These are phyloP conservation scores for Dalechampia spathulata DNA, from an alignment of 441 rosid species.

Conservation along the genomic window DNA sequence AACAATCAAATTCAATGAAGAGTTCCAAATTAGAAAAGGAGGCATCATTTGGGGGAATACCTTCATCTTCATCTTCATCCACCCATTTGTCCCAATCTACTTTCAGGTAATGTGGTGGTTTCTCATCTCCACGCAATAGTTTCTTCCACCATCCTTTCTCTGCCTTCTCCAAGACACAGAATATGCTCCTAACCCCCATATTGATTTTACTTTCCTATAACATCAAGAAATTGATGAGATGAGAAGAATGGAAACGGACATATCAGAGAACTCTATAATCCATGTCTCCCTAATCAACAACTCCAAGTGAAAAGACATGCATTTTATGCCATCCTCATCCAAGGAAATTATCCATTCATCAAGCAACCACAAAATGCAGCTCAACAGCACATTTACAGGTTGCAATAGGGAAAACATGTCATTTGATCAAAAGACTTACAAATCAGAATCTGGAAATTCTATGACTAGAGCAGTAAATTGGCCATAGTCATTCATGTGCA, in stretches of 20 bases:
- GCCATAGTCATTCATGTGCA: neutral
- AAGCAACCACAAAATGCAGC: too few relatives aligned
- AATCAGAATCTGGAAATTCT: too few relatives aligned
- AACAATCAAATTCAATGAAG: neutral
- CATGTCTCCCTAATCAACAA: neutral
- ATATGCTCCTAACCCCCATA: constrained; percentile 38
- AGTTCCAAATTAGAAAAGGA: neutral
- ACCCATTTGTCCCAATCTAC: constrained; percentile 81
- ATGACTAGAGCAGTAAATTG: too few relatives aligned
- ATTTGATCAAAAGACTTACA: too few relatives aligned
- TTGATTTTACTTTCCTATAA: constrained; percentile 56
- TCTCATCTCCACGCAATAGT: constrained; percentile 44
- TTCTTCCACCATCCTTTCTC: constrained; percentile 68
- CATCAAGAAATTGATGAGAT: neutral
- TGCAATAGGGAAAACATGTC: too few relatives aligned
- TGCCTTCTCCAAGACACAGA: constrained; percentile 47
- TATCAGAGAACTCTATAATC: too few relatives aligned
- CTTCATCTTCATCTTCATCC: constrained; percentile 55
- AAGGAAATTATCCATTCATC: too few relatives aligned
- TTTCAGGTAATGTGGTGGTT: constrained; percentile 46
- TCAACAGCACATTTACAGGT: too few relatives aligned
- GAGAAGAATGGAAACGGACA: too few relatives aligned
- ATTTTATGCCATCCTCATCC: too few relatives aligned
- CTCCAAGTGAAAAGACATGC: neutral
- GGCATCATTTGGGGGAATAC: neutral